Evolutionary conservation across 2,329 filamentous ascomycete species (phyloP).

Genomic region (Fusarium sp.): DNA sequence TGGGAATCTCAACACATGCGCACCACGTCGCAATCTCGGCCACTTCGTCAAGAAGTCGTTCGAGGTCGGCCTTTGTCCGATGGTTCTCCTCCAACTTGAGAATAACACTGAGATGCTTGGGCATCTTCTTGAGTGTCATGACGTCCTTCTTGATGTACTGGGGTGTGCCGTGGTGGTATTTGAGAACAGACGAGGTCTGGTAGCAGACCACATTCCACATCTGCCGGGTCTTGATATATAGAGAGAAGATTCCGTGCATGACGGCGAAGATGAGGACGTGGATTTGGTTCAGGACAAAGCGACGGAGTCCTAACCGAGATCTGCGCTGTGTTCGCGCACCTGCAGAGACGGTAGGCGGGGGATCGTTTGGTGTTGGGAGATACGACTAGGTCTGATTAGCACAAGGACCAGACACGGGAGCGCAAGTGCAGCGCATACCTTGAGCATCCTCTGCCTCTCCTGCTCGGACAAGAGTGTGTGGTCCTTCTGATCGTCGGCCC

Average conservation of each 20-base stretch:
- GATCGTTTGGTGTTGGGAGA: conserved; percentile 52
- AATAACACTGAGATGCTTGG: conserved; percentile 89
- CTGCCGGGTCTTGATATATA: conserved; percentile 86
- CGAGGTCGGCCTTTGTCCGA: conserved; percentile 78
- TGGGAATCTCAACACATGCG: conserved; percentile 86
- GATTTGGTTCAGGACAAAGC: conserved; percentile 71
- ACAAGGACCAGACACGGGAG: background rate
- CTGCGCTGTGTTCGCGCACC: conserved; percentile 44
- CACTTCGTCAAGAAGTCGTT: conserved; percentile 88
- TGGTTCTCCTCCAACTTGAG: conserved; percentile 79
- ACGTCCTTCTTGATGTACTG: conserved; percentile 93
- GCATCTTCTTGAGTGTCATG: conserved; percentile 77
- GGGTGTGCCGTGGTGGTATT: conserved; percentile 96
- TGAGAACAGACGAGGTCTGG: conserved; percentile 82
- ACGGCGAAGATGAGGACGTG: conserved; percentile 76
- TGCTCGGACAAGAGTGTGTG: conserved; percentile 52
- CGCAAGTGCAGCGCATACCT: conserved; percentile 43
- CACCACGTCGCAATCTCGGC: conserved; percentile 95
- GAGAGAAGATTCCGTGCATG: conserved; percentile 85
- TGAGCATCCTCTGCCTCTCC: conserved; percentile 53
- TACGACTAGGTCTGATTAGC: conserved; percentile 47
- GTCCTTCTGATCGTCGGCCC: conserved; percentile 52
- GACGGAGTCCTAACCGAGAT: conserved; percentile 68
- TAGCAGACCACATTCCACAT: conserved; percentile 83
- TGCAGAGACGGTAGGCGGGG: conserved; percentile 40